phyloP scores from a whole-genome alignment of 495 filamentous ascomycete genomes.

The Penicillium roqueforti region DNA sequence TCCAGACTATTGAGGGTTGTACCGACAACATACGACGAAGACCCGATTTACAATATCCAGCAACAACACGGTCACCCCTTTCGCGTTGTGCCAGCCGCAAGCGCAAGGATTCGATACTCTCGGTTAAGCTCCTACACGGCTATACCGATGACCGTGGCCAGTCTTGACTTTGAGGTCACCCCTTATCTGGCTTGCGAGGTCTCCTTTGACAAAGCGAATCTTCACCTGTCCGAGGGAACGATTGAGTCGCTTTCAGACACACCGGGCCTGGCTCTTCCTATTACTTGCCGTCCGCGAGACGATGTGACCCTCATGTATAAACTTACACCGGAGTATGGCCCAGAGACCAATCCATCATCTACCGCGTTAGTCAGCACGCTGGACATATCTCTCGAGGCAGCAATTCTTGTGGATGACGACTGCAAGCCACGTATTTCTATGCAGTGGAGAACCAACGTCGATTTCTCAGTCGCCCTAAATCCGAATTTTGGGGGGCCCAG shows the following conservation, averaged over 20 bases:
- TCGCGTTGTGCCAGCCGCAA: slow-evolving; percentile 74
- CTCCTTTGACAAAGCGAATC: slow-evolving; percentile 60
- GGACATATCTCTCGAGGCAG: slow-evolving; percentile 63
- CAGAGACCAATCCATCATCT: slow-evolving; percentile 44
- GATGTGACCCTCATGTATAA: slow-evolving; percentile 83
- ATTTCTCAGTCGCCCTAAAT: slow-evolving; percentile 70
- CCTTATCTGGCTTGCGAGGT: slow-evolving; percentile 74
- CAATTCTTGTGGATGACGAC: slow-evolving; percentile 56
- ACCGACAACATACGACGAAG: slow-evolving; percentile 55
- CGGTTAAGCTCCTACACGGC: slow-evolving; percentile 60
- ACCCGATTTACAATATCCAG: slow-evolving; percentile 60
- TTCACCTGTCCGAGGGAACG: slow-evolving; percentile 60
- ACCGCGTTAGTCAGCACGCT: slow-evolving; percentile 48
- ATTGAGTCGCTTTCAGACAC: slow-evolving; percentile 63
- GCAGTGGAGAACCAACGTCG: slow-evolving; percentile 76
- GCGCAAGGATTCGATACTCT: slow-evolving; percentile 77
- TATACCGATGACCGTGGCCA: slow-evolving; percentile 68
- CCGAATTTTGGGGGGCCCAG: slow-evolving; percentile 61
- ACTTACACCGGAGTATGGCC: slow-evolving; percentile 61
- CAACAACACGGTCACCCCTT: slow-evolving; percentile 59
- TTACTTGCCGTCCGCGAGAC: slow-evolving; percentile 72
- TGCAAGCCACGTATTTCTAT: slow-evolving; percentile 74
- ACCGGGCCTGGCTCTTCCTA: slow-evolving; percentile 56
- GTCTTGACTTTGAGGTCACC: slow-evolving; percentile 83
- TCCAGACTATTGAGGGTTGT: slow-evolving; percentile 73